Evolutionary conservation across 352 stramenopile genomes (phyloP), one percentile per base, ranked within the genome.

Genomic region (Phytophthora citrophthora): DNA sequence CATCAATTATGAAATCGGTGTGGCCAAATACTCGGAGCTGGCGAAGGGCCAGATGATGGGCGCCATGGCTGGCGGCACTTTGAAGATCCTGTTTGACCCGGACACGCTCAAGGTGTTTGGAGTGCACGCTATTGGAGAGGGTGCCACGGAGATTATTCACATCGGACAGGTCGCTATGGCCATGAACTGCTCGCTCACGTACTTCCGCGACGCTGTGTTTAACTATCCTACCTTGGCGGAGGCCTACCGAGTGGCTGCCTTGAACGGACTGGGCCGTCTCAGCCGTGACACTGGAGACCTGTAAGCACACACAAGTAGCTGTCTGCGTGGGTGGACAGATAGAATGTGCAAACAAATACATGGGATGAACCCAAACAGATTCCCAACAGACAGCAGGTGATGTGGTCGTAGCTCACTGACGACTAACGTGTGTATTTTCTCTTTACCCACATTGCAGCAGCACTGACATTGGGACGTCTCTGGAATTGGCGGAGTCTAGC

Each of bases 151-250:
- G 64, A 96, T 96, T 71, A 96, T 97, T 63, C 90, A 97, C 67
- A 97, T 97, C 54, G 90, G 90, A n/a, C 90, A 97, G 64, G 90
- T 96, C 16, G 83, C 81, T n/a, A 93, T 95, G 62, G 79, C 81
- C 36, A 91, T 91, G 82, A 76, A 59, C 24, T 87, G 81, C 65
- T 86, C 87, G 47, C 50, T 97, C 41, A 90, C 90, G 27, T 96
- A 97, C 74, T 96, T 97, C 66, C 83, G 87, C 31, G 86, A 94
- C 57, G 87, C 90, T 12, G 89, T 97, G 15, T 97, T 97, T 74
- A 97, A 97, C 82, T 97, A 96, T 74, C 90, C 90, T 39, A 97
- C 89, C 11, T 68, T 97, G 20, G 89, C 89, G n/a, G 90, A 97
- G 65, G 89, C 89, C 15, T 97, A 97, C 48, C 91, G 91, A 20